Evolutionary conservation across 345 rosid genomes (phyloP), one percentile per base, ranked within the genome.

Genomic region (Reutealis trisperma): DNA sequence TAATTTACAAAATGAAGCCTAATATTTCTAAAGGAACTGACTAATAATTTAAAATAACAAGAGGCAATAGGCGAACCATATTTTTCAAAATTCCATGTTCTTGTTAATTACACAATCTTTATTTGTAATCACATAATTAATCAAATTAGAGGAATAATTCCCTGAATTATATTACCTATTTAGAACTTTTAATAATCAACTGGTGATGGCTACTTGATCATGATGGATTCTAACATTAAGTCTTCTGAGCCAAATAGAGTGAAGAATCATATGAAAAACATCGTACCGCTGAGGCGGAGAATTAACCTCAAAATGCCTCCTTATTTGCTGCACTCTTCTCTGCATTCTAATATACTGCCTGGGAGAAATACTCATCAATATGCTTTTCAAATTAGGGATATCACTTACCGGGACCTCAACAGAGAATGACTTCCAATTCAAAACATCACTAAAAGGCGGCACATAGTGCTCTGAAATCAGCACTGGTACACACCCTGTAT

Each of bases 231-330:
- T 82, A 44, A 91, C 87, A 82, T 94, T 94, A 49, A 94, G 75
- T 80, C 98, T 86, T 81, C 98, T 82, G 0, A 90, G 90, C 98
- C 98, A 94, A 73, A 93, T 78, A 0, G 98, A 94, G 80, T 94
- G 98, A 63, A 94, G 93, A 59, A 94, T 94, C 98, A 94, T 92
- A 58, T 94, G 98, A 71, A 90, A 94, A 42, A 94, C 96, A 77
- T 94, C 98, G 66, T 83, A 94, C 75, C 97, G 81, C 84, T 86
- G 84, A 0, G 98, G 93, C 24, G 97, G 96, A 49, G 88, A 91
- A 70, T 91, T 84, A 60, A 92, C 89, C 81, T 88, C 93, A 63
- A 94, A 94, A 73, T 94, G 98, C 67, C 87, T 77, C 72, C 94
- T 86, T n/a, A 94, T 85, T 63, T 88, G 83, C 79, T 79, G 54